phyloP scores from a whole-genome alignment of 768 basidiomycete genomes.

The Psilocybe cubensis region DNA sequence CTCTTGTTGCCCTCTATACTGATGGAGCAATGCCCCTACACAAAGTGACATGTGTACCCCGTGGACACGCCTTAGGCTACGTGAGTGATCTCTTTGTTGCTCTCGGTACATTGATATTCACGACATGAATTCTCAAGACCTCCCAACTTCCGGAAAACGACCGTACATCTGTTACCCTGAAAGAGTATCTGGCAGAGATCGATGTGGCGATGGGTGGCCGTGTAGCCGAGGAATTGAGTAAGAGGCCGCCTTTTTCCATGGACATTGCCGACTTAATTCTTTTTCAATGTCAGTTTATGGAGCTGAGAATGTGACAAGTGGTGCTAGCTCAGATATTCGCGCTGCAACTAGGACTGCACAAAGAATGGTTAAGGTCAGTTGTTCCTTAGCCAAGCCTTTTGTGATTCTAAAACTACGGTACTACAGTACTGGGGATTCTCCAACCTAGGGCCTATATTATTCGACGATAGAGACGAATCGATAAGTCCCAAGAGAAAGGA shows the following conservation, averaged over 20 bases:
- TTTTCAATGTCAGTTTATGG: conserved; percentile 74
- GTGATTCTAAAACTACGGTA: conserved; percentile 7
- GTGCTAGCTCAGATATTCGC: conserved; percentile 87
- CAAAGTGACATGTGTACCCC: conserved; percentile 96
- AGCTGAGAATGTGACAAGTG: conserved; percentile 85
- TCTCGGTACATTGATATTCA: conserved; percentile 11
- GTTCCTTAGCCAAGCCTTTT: conserved; percentile 5
- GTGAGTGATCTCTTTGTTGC: conserved; percentile 47
- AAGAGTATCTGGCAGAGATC: conserved; percentile 79
- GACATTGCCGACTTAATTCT: conserved; percentile 14
- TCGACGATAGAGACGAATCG: conserved; percentile 69
- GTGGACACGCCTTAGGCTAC: conserved; percentile 90
- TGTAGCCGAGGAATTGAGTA: conserved; percentile 90
- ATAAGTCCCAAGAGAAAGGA: conserved; percentile 79
- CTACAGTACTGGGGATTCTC: conserved; percentile 80
- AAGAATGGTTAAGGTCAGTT: conserved; percentile 85
- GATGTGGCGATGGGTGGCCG: conserved; percentile 96
- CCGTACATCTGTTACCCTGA: conserved; percentile 68
- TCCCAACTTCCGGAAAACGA: conserved; percentile 80
- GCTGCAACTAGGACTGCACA: conserved; percentile 80
- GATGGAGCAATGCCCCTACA: conserved; percentile 96
- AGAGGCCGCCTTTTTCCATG: conserved; percentile 27
- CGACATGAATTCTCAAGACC: conserved; percentile 51
- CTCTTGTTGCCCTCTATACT: conserved; percentile 93
- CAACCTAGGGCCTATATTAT: conserved; percentile 83